Conservation (phyloP, 225 moss, liverwort and hornwort genomes). For the Climacium dendroides region DNA sequence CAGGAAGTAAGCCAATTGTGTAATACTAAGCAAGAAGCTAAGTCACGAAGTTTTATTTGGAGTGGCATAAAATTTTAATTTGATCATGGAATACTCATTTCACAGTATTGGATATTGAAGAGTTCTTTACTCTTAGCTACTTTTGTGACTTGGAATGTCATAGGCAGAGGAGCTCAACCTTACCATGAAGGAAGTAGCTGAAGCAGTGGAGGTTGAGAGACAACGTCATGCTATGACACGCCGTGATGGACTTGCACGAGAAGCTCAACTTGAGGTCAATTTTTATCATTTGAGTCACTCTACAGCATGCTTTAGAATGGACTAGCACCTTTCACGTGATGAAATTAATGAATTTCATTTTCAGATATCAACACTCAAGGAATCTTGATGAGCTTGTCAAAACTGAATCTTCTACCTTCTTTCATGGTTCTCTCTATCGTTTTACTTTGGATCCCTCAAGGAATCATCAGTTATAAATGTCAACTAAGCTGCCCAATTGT, state of each 20-base stretch:
- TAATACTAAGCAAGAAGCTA: not conserved
- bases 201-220: conserved; percentile 68
- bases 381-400: not conserved
- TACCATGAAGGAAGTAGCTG: conserved; percentile 61
- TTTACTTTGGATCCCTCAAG: not conserved
- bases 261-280: conserved; percentile 60
- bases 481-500: not conserved
- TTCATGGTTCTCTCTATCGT: not conserved
- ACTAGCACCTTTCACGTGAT: not conserved
- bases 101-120: not conserved
- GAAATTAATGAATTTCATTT: not conserved
- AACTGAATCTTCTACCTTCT: not conserved
- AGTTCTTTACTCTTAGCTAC: not conserved
- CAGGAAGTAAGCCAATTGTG: conserved; percentile 33
- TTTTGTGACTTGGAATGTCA: not conserved
- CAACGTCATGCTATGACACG: conserved; percentile 51
- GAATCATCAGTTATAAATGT: not conserved
- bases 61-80: not conserved
- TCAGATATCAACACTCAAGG: not conserved
- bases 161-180: conserved; percentile 61
- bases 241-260: conserved; percentile 57
- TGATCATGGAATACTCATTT: not conserved
- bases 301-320: not conserved
- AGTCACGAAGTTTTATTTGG: not conserved
- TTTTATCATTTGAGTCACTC: not conserved